Conservation (phyloP, 2,329 filamentous ascomycete genomes). For the Trichoderma hamatum region DNA sequence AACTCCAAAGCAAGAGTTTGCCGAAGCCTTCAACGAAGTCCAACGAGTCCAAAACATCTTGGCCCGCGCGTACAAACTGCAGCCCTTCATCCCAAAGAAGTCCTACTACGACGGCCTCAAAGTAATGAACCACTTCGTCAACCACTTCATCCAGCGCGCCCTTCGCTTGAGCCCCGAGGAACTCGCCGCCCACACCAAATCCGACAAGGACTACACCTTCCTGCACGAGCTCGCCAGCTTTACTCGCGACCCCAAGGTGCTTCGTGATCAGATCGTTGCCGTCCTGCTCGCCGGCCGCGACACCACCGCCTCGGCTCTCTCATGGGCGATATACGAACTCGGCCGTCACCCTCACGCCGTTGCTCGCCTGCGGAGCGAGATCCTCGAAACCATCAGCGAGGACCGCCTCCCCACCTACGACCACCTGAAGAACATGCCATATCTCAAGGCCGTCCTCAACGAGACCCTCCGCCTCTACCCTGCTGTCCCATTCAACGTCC, state of each 20-base stretch:
- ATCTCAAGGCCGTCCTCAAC: constrained; percentile 72
- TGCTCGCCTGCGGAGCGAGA: constrained; percentile 71
- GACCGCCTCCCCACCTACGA: constrained; percentile 69
- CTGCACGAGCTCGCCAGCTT: constrained; percentile 81
- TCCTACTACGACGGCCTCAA: constrained; percentile 66
- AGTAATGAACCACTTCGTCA: constrained; percentile 74
- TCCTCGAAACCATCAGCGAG: constrained; percentile 67
- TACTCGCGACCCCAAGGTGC: constrained; percentile 69
- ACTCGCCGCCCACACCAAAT: constrained; percentile 70
- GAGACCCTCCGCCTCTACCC: constrained; percentile 80
- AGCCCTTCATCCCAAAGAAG: constrained; percentile 62
- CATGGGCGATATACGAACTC: constrained; percentile 83
- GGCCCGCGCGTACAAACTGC: constrained; percentile 66
- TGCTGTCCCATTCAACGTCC: constrained; percentile 77
- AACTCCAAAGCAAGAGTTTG: constrained; percentile 68
- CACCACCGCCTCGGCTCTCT: constrained; percentile 81
- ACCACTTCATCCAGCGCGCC: constrained; percentile 75
- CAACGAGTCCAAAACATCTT: constrained; percentile 73
- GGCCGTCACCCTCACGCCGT: constrained; percentile 69
- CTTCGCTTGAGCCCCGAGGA: constrained; percentile 71
- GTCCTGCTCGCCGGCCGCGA: constrained; percentile 84
- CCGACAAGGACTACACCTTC: constrained; percentile 77
- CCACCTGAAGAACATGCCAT: constrained; percentile 86
- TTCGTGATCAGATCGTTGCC: constrained; percentile 83
- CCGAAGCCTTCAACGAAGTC: constrained; percentile 76